Base-by-base conservation (phyloP, 352 stramenopile species). In the Globisporangium nagaii region DNA sequence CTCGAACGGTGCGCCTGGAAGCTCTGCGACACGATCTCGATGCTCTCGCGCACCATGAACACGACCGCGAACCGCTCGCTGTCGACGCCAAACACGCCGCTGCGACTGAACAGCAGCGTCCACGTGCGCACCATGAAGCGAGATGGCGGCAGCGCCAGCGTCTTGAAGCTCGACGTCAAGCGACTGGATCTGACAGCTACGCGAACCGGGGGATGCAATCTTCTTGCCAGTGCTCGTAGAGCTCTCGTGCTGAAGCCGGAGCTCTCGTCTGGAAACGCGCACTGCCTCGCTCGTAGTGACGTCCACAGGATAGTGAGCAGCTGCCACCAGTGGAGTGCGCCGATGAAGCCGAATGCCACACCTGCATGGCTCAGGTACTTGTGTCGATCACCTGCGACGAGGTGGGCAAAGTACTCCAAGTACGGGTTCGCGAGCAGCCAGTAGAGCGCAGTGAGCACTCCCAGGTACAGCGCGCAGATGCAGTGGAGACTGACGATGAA, bases 1-100 rank as follows among this genome's bases (percentile, higher is more conserved):
- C 63, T 67, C 1, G 46, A 63, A 9, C 43, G 43, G 25, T 58
- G 35, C 9, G 54, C 58, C 44, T 67, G 54, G 17, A 55, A 44
- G 0, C 40, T 48, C 24, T 70, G 53, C 10, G 49, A 43, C 0
- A 58, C 50, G 28, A 64, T 53, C 47, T 67, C 58, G 17, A 53
- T 13, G 1, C 35, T 13, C 32, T 70, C 62, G 25, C 42, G 52
- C 3, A 47, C 8, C n/a, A 53, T 47, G 34, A 51, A 60, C 8
- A 56, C 22, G 27, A 24, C 8, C 15, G 40, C 17, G 22, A 63
- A 62, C 3, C 37, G 6, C 7, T n/a, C 30, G 8, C 49, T 42
- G 13, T 60, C 50, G 50, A 68, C 12, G 12, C 46, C 56, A 35
- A 65, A 58, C 28, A 53, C 19, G 11, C 42, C 42, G 32, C 11